Conservation (phyloP, 176 grass and related monocot species). For the Bothriochloa decipiens region DNA sequence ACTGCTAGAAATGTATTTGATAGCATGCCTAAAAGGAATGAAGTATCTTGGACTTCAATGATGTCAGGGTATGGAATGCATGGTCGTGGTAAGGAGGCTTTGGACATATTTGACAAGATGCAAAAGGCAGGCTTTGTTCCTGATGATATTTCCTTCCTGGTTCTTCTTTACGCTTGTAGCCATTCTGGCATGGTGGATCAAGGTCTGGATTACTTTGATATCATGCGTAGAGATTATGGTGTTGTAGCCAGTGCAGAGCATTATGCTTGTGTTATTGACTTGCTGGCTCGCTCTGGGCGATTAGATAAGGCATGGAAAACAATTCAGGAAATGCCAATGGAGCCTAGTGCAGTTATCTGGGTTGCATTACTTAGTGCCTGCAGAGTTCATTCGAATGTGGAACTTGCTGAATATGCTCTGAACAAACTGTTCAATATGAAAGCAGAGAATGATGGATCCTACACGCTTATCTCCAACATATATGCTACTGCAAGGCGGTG, state of each 20-base stretch:
- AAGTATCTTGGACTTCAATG: conserved; percentile 87
- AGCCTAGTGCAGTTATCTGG: conserved; percentile 79
- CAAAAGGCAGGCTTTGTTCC: conserved; percentile 63
- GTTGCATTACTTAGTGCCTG: conserved; percentile 78
- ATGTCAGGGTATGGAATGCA: conserved; percentile 92
- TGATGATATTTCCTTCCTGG: conserved; percentile 86
- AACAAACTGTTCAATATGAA: conserved; percentile 62
- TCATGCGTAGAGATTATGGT: conserved; percentile 65
- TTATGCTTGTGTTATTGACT: conserved; percentile 86
- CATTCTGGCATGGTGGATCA: conserved; percentile 85
- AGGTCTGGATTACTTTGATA: conserved; percentile 75
- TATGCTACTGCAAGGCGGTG: conserved; percentile 79
- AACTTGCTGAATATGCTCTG: conserved; percentile 84
- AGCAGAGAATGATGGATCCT: conserved; percentile 80
- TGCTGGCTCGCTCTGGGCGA: conserved; percentile 70
- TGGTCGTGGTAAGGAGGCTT: conserved; percentile 62
- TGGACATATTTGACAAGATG: conserved; percentile 83
- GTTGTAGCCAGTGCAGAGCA: conserved; percentile 63
- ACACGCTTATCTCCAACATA: conserved; percentile 87
- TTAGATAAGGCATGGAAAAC: conserved; percentile 80
- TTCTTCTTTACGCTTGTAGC: conserved; percentile 84
- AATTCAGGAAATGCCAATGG: conserved; percentile 72
- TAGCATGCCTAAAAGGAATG: conserved; percentile 63
- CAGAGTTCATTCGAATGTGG: conserved; percentile 80
- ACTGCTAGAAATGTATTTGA: conserved; percentile 76